A percentile compares a stretch with the other conserved stretches of the same genome.
phyloP scores from a whole-genome alignment of 2,329 filamentous ascomycete species.

The Exophiala spinifera region DNA sequence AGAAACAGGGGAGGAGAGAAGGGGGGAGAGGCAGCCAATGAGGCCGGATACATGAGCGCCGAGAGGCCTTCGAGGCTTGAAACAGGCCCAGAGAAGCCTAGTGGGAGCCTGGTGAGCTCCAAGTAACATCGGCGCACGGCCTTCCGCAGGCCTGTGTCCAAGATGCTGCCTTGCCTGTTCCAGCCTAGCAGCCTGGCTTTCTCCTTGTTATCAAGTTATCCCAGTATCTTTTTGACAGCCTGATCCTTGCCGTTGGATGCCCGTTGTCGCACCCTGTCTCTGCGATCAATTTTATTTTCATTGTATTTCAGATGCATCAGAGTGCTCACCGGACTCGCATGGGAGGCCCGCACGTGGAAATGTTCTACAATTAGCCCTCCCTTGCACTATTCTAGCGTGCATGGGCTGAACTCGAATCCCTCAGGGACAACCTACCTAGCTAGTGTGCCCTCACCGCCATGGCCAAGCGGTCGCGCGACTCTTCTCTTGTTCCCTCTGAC shows the following conservation, averaged over 20 bases:
- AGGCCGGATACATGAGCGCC: background rate
- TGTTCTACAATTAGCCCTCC: background rate
- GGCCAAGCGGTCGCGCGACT: slow-evolving; percentile 60
- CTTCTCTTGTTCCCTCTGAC: slow-evolving; percentile 44
- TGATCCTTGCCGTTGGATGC: slow-evolving; percentile 8
- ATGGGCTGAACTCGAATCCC: slow-evolving; percentile 1
- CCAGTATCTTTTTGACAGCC: slow-evolving; percentile 4
- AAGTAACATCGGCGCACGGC: background rate
- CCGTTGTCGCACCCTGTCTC: slow-evolving; percentile 6
- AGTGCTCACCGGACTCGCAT: background rate
- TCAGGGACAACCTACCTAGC: no score
- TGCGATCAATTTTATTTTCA: slow-evolving; percentile 1
- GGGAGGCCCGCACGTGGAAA: background rate
- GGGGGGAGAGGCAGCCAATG: background rate
- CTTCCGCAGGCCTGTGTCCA: background rate
- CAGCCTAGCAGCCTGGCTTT: slow-evolving; percentile 5
- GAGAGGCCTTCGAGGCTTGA: background rate
- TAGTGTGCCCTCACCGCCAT: slow-evolving; percentile 42
- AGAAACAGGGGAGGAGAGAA: slow-evolving; percentile 3
- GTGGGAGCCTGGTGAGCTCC: no score
- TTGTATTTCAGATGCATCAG: background rate
- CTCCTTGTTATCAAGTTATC: no score
- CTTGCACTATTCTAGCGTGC: background rate
- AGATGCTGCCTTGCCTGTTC: slow-evolving; percentile 2
- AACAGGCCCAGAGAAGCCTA: background rate